Conservation (phyloP, 305 asterid species). For the Fraxinus platypoda region DNA sequence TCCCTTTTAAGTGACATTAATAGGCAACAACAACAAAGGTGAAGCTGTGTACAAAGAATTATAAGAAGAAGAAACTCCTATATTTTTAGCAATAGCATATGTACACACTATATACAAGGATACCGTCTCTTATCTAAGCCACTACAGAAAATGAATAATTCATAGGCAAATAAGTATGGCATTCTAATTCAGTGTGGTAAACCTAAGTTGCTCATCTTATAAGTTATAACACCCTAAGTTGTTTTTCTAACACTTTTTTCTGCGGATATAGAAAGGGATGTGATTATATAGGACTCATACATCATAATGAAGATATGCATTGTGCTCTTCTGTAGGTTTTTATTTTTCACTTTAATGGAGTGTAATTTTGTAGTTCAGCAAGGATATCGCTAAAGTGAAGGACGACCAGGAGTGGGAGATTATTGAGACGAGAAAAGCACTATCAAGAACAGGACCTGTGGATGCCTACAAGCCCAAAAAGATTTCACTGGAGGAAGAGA, state of each 20-base stretch:
- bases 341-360: constrained; percentile 2
- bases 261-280: neutral
- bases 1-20: neutral
- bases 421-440: constrained; percentile 71
- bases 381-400: constrained; percentile 85
- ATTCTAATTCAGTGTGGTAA: neutral
- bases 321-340: neutral
- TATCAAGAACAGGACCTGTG: constrained; percentile 78
- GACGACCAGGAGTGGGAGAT: constrained; percentile 94
- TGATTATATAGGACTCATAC: neutral
- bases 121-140: neutral
- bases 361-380: constrained; percentile 47
- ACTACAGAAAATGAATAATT: neutral
- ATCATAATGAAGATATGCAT: neutral
- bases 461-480: constrained; percentile 77
- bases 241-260: neutral
- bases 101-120: neutral
- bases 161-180: neutral
- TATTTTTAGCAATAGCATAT: neutral
- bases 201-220: neutral
- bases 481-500: constrained; percentile 75
- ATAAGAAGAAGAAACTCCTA: neutral
- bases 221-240: neutral
- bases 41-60: neutral
- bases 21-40: neutral